A percentile compares a stretch with the other conserved stretches of the same genome.
Evolutionary conservation across 768 basidiomycete genomes (phyloP).

Genomic region (Podaxis rugospora): DNA sequence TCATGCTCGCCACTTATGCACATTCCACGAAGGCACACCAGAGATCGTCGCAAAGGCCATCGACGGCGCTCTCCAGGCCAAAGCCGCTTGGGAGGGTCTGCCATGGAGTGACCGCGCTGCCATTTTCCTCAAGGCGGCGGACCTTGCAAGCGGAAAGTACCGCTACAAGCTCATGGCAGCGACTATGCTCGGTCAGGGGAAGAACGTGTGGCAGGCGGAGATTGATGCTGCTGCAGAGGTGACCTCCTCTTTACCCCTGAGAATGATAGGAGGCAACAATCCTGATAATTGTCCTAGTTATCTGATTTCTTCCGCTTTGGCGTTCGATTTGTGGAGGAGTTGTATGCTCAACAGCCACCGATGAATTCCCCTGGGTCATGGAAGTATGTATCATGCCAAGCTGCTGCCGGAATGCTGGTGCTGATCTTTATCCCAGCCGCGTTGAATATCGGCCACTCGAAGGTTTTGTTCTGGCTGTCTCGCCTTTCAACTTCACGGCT

Average conservation of each 20-base stretch:
- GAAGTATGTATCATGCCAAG: slow-evolving; percentile 65
- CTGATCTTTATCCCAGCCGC: slow-evolving; percentile 48
- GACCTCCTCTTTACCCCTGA: slow-evolving; percentile 14
- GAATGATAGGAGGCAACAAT: background rate
- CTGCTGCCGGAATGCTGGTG: background rate
- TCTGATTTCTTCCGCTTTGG: slow-evolving; percentile 95
- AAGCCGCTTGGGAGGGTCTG: slow-evolving; percentile 86
- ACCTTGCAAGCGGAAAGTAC: slow-evolving; percentile 93
- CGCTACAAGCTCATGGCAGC: slow-evolving; percentile 93
- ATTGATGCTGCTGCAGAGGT: slow-evolving; percentile 99
- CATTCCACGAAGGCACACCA: slow-evolving; percentile 85
- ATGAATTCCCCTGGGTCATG: slow-evolving; percentile 85
- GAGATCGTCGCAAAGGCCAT: slow-evolving; percentile 76
- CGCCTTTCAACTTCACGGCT: slow-evolving; percentile 98
- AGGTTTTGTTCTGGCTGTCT: slow-evolving; percentile 96
- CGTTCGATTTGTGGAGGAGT: slow-evolving; percentile 93
- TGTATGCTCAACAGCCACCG: slow-evolving; percentile 86
- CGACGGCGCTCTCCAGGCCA: slow-evolving; percentile 81
- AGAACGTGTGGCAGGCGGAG: slow-evolving; percentile 99
- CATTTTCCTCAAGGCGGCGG: slow-evolving; percentile 97
- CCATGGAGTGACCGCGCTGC: slow-evolving; percentile 98
- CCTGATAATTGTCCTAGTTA: slow-evolving; percentile 39
- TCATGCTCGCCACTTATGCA: slow-evolving; percentile 76
- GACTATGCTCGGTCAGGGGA: slow-evolving; percentile 97
- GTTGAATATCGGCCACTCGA: slow-evolving; percentile 96